Evolutionary conservation across 163 green algal species (phyloP).

Genomic region (Prototheca stagnorum): DNA sequence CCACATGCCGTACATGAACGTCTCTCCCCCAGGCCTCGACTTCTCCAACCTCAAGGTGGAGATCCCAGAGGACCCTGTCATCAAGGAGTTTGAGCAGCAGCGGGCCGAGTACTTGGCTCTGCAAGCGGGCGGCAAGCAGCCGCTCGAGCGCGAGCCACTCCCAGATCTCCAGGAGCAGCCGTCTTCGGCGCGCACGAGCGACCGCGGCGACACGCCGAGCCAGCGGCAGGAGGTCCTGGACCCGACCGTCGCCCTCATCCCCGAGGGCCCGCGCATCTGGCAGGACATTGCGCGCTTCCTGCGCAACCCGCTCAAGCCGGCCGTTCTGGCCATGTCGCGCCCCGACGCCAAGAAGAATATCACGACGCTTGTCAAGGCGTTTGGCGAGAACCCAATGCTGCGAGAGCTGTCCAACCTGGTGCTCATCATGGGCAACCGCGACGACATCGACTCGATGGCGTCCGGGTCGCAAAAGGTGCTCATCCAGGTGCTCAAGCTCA

Average conservation of each 20-base stretch:
- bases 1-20: conserved; percentile 75
- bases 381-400: conserved; percentile 55
- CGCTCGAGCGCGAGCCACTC: background rate
- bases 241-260: conserved; percentile 2
- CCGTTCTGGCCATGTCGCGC: conserved; percentile 81
- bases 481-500: conserved; percentile 69
- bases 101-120: background rate
- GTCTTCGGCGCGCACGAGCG: background rate
- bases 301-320: conserved; percentile 79
- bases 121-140: background rate
- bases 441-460: conserved; percentile 74
- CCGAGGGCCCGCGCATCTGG: conserved; percentile 17
- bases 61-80: conserved; percentile 47
- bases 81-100: conserved; percentile 28
- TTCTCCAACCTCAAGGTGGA: conserved; percentile 75
- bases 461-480: conserved; percentile 49
- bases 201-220: background rate
- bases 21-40: conserved; percentile 86
- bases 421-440: conserved; percentile 79
- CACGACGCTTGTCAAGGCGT: conserved; percentile 62
- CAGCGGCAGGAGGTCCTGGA: background rate
- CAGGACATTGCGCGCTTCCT: conserved; percentile 70
- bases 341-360: conserved; percentile 96
- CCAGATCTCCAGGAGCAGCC: conserved; percentile 3
- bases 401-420: conserved; percentile 84